Evolutionary conservation across 2,329 filamentous ascomycete species (phyloP).

Genomic region (Exophiala spinifera): DNA sequence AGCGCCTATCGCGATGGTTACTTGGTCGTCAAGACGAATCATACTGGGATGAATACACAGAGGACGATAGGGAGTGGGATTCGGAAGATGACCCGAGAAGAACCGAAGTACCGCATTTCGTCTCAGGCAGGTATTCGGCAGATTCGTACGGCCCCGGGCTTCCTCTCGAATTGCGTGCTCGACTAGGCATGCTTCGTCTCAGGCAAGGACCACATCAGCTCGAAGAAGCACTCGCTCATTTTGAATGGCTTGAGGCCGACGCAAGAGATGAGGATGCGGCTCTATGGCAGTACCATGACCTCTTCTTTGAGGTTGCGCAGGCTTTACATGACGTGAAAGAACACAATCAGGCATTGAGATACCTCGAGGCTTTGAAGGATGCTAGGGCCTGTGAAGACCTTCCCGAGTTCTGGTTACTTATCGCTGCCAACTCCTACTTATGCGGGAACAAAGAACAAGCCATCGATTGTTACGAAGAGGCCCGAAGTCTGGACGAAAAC

Average conservation of each 20-base stretch:
- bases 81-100: constrained; percentile 66
- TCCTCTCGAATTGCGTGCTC: constrained; percentile 77
- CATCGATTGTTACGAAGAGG: constrained; percentile 71
- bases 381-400: constrained; percentile 46
- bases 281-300: constrained; percentile 68
- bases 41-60: constrained; percentile 72
- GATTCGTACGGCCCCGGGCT: constrained; percentile 69
- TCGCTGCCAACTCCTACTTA: constrained; percentile 63
- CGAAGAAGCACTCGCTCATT: constrained; percentile 71
- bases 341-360: constrained; percentile 56
- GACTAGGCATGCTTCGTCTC: constrained; percentile 79
- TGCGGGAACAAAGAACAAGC: constrained; percentile 64
- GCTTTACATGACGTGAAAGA: constrained; percentile 52
- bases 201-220: constrained; percentile 60
- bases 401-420: constrained; percentile 49
- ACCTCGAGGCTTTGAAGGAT: constrained; percentile 52
- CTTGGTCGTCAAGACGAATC: constrained; percentile 69
- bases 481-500: constrained; percentile 68
- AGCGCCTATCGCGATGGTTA: constrained; percentile 74
- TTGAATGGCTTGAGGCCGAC: constrained; percentile 67
- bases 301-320: constrained; percentile 71
- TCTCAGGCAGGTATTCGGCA: constrained; percentile 50
- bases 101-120: constrained; percentile 59
- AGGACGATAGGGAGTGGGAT: constrained; percentile 86
- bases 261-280: constrained; percentile 49